Evolutionary conservation across 2,329 filamentous ascomycete species (phyloP).

Genomic region (Beauveria pseudobassiana): DNA sequence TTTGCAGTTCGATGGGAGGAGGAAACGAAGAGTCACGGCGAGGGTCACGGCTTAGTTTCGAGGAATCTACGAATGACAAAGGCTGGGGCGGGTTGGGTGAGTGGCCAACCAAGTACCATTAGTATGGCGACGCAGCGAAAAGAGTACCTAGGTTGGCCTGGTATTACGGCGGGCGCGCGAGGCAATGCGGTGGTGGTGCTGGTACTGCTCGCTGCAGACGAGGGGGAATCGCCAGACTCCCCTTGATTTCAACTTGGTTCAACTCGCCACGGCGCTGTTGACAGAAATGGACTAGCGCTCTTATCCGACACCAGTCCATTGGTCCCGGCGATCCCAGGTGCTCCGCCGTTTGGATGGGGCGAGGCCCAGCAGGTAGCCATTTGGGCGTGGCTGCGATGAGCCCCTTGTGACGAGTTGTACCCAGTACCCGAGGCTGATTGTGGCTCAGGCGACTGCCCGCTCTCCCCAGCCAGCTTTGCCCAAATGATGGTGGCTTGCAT

Average conservation of each 20-base stretch:
- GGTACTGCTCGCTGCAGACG: background rate
- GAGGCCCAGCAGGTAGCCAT: background rate
- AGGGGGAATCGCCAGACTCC: slow-evolving; percentile 3
- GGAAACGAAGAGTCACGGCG: slow-evolving; percentile 22
- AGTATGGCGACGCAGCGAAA: background rate
- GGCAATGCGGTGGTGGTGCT: background rate
- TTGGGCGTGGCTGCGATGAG: slow-evolving; percentile 4
- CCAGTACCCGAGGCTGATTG: background rate
- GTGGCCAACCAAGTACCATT: background rate
- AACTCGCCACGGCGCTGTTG: background rate
- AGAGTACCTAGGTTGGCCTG: background rate
- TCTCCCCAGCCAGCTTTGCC: background rate
- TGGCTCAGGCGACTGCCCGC: background rate
- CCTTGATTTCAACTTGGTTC: slow-evolving; percentile 9
- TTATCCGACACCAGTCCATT: background rate
- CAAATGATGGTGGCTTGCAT: too few species aligned
- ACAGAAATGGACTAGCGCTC: slow-evolving; percentile 1
- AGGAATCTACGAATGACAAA: slow-evolving; percentile 18
- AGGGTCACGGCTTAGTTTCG: slow-evolving; percentile 31
- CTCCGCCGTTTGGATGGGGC: slow-evolving; percentile 2
- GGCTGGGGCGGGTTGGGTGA: slow-evolving; percentile 13
- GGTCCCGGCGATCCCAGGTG: slow-evolving; percentile 1
- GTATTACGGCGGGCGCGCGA: background rate
- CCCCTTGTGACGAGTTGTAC: background rate
- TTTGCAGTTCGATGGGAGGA: slow-evolving; percentile 40